These are phyloP conservation scores for Guillardia theta DNA, from an alignment of 78 protist genomes.

Conservation along the genomic window DNA sequence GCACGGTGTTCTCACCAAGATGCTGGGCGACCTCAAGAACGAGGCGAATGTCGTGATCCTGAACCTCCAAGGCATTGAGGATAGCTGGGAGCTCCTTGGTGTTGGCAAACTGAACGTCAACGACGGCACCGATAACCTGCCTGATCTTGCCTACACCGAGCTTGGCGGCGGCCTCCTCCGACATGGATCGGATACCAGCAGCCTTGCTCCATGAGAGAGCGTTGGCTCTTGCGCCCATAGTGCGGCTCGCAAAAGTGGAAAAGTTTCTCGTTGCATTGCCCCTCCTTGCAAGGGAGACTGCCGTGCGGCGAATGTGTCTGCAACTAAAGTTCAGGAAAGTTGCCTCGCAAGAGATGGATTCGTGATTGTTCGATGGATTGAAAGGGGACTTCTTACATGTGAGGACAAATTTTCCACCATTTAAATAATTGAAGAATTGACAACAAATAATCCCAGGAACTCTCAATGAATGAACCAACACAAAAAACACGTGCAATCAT, in stretches of 20 bases:
- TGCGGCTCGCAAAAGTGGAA: neutral
- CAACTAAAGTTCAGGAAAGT: neutral
- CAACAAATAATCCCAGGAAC: too few relatives aligned
- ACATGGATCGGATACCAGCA: too few relatives aligned
- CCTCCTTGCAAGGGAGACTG: neutral
- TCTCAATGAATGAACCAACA: too few relatives aligned
- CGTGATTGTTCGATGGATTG: too few relatives aligned
- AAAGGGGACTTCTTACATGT: too few relatives aligned
- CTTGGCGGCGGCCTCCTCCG: neutral
- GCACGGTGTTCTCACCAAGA: slow-evolving; percentile 93
- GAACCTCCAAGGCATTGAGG: slow-evolving; percentile 91
- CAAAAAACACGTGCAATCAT: too few relatives aligned
- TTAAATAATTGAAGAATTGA: too few relatives aligned
- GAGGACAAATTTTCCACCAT: too few relatives aligned
- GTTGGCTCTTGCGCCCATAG: neutral
- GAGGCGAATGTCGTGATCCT: slow-evolving; percentile 57
- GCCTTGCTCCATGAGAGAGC: too few relatives aligned
- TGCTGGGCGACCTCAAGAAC: slow-evolving; percentile 98
- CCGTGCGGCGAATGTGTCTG: neutral
- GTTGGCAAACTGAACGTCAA: slow-evolving; percentile 95
- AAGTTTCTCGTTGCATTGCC: neutral
- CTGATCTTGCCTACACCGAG: slow-evolving; percentile 53
- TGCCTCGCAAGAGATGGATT: too few relatives aligned
- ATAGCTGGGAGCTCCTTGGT: slow-evolving; percentile 85
- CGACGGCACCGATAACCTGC: slow-evolving; percentile 98